These are phyloP conservation scores for Alternaria brassicicola DNA, from an alignment of 2,329 filamentous ascomycete genomes.

Conservation along the genomic window DNA sequence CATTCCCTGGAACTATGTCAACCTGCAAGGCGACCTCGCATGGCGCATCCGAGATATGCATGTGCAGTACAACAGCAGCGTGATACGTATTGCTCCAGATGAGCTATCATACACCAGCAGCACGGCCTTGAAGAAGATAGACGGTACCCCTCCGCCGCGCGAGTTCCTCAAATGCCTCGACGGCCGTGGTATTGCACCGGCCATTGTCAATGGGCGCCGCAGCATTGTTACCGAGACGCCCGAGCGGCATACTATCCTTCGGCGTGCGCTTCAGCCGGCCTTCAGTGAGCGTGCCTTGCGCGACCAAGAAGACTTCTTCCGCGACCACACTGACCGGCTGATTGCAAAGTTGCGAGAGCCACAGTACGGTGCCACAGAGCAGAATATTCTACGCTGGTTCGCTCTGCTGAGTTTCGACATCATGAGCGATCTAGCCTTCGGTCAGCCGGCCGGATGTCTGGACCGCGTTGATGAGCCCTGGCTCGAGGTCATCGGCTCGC, in stretches of 20 bases:
- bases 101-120: conserved; percentile 4
- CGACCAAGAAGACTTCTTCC: conserved; percentile 6
- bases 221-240: conserved; percentile 3
- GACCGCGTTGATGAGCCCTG: conserved; percentile 4
- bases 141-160: conserved; percentile 11
- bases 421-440: conserved; percentile 4
- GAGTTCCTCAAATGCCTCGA: conserved; percentile 6
- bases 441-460: conserved; percentile 3
- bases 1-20: conserved; percentile 6
- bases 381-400: conserved; percentile 4
- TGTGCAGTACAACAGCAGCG: background rate
- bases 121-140: conserved; percentile 4
- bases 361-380: background rate
- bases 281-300: conserved; percentile 5
- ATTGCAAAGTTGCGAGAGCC: background rate
- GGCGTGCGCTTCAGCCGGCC: conserved; percentile 1
- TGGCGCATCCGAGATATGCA: conserved; percentile 5
- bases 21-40: background rate
- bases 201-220: background rate
- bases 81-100: conserved; percentile 5
- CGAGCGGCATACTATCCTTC: background rate
- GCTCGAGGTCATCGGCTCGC: background rate
- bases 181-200: conserved; percentile 2
- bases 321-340: background rate
- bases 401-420: conserved; percentile 4